Conservation (phyloP, 2,329 filamentous ascomycete genomes). For the Xylariaceae sp. region DNA sequence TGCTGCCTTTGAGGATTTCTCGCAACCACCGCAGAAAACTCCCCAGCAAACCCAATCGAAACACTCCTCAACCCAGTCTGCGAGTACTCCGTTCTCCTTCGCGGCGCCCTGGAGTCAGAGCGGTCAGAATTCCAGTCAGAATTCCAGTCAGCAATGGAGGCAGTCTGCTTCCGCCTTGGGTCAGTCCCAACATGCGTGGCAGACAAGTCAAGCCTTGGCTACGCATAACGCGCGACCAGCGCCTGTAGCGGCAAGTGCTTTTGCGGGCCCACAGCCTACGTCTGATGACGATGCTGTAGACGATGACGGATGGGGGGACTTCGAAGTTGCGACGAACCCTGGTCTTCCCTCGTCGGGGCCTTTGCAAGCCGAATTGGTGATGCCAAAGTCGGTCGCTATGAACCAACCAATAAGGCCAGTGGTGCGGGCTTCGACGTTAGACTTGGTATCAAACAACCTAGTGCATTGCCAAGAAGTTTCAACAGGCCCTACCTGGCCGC, state of each 20-base stretch:
- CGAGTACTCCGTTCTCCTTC: slow-evolving; percentile 20
- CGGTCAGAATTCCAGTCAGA: neutral
- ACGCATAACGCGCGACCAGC: slow-evolving; percentile 13
- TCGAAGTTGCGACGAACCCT: slow-evolving; percentile 49
- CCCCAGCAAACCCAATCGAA: slow-evolving; percentile 19
- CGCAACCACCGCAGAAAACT: slow-evolving; percentile 24
- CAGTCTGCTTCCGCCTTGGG: slow-evolving; percentile 9
- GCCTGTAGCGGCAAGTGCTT: slow-evolving; percentile 2
- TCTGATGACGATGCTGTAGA: slow-evolving; percentile 45
- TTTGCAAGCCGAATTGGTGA: slow-evolving; percentile 7
- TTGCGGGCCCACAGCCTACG: slow-evolving; percentile 13
- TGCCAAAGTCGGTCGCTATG: neutral
- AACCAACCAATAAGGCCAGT: slow-evolving; percentile 7
- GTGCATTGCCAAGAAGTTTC: slow-evolving; percentile 33
- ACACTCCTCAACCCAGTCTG: slow-evolving; percentile 4
- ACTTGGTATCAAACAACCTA: slow-evolving; percentile 49
- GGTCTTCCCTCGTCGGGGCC: slow-evolving; percentile 20
- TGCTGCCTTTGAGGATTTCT: slow-evolving; percentile 53
- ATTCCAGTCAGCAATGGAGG: slow-evolving; percentile 28
- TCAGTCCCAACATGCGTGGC: slow-evolving; percentile 18
- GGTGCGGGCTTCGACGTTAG: slow-evolving; percentile 46
- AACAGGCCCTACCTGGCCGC: slow-evolving; percentile 8
- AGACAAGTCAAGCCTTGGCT: slow-evolving; percentile 27
- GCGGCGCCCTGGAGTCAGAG: slow-evolving; percentile 3
- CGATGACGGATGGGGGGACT: slow-evolving; percentile 63